Conservation (phyloP, 441 rosid genomes). For the Jatropha podagrica region DNA sequence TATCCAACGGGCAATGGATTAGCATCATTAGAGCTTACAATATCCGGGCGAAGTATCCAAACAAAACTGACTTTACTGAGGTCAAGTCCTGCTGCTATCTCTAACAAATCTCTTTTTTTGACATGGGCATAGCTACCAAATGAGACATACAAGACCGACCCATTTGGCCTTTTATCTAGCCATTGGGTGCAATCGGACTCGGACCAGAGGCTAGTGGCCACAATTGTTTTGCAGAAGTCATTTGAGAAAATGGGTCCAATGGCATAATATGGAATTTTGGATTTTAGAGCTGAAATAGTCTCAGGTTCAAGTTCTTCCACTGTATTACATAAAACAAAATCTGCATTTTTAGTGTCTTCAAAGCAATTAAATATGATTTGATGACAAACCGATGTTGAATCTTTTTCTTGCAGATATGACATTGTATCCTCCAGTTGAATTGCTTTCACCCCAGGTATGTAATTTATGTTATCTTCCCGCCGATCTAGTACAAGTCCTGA, state of each 20-base stretch:
- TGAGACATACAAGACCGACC: slow-evolving; percentile 63
- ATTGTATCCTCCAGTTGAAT: slow-evolving; percentile 50
- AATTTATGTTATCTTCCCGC: slow-evolving; percentile 47
- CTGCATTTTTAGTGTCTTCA: slow-evolving; percentile 45
- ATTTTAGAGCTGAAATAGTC: slow-evolving; percentile 47
- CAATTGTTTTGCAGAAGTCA: slow-evolving; percentile 32
- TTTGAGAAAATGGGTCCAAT: slow-evolving; percentile 56
- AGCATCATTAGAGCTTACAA: slow-evolving; percentile 44
- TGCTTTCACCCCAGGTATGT: slow-evolving; percentile 54
- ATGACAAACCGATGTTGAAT: slow-evolving; percentile 35
- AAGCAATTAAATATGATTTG: slow-evolving; percentile 43
- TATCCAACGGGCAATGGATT: slow-evolving; percentile 48
- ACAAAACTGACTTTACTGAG: slow-evolving; percentile 49
- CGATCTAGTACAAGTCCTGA: slow-evolving; percentile 25
- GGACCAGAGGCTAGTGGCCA: slow-evolving; percentile 65
- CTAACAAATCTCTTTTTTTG: slow-evolving; percentile 44
- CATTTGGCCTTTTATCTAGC: slow-evolving; percentile 43
- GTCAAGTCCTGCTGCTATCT: slow-evolving; percentile 59
- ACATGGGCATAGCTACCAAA: slow-evolving; percentile 74
- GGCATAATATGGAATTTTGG: slow-evolving; percentile 44
- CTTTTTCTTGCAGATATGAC: slow-evolving; percentile 52
- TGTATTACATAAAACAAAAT: slow-evolving; percentile 52
- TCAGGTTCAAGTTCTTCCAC: slow-evolving; percentile 53
- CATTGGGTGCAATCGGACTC: slow-evolving; percentile 66
- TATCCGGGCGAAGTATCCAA: slow-evolving; percentile 54